Evolutionary conservation across 768 basidiomycete genomes (phyloP).

Genomic region (Terana coerulea): DNA sequence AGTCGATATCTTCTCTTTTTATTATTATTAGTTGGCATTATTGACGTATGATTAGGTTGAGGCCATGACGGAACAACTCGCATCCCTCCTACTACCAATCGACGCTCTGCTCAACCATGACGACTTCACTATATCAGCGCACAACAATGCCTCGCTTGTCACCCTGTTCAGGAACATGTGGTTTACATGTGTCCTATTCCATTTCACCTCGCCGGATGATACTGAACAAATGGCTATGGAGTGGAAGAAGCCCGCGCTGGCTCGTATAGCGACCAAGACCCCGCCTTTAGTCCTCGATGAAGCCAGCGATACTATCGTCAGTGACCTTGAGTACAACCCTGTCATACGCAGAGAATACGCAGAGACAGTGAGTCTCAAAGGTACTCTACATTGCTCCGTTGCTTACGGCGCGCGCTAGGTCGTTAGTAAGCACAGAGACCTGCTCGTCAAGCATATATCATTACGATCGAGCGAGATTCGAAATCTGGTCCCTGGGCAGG

Average conservation of each 20-base stretch:
- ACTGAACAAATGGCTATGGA: conserved; percentile 64
- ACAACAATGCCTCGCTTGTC: conserved; percentile 56
- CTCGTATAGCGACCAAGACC: conserved; percentile 80
- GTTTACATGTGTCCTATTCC: conserved; percentile 88
- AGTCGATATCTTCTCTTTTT: conserved; percentile 1
- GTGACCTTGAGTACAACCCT: conserved; percentile 90
- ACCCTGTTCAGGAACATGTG: conserved; percentile 89
- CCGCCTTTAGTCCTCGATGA: conserved; percentile 82
- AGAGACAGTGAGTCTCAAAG: conserved; percentile 57
- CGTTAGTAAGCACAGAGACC: conserved; percentile 59
- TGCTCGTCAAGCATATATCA: conserved; percentile 63
- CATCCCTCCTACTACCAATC: conserved; percentile 85
- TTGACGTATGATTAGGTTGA: conserved; percentile 48
- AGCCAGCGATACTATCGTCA: conserved; percentile 76
- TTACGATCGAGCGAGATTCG: conserved; percentile 66
- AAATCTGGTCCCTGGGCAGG: conserved; percentile 73
- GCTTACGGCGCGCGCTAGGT: too few species aligned
- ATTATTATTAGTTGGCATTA: conserved; percentile 7
- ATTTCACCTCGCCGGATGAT: conserved; percentile 57
- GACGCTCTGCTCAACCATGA: conserved; percentile 77
- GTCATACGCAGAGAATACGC: conserved; percentile 85
- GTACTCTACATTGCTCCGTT: background rate
- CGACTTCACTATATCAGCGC: conserved; percentile 58
- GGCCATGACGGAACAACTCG: conserved; percentile 83
- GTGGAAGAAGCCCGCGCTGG: conserved; percentile 74